Conservation (phyloP, 371 early-diverging fungal genomes). For the Mucor mucedo region DNA sequence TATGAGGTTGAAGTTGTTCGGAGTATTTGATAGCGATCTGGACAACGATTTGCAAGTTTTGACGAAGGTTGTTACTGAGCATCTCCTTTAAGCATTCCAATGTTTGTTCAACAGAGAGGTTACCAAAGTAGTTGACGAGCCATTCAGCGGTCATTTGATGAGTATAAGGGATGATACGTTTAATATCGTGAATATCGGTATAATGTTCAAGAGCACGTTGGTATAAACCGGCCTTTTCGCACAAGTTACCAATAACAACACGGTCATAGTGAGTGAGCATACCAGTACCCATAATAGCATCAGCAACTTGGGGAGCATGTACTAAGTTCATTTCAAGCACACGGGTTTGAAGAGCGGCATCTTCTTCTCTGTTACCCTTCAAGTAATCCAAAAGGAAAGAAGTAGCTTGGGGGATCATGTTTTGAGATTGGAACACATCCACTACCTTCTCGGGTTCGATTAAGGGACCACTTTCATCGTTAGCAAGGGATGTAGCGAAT, state of each 20-base stretch:
- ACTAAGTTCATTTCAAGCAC: constrained; percentile 97
- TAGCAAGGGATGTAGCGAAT: constrained; percentile 87
- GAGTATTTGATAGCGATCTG: constrained; percentile 97
- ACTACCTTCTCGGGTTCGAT: constrained; percentile 88
- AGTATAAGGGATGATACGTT: constrained; percentile 93
- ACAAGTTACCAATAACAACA: constrained; percentile 86
- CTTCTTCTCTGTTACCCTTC: constrained; percentile 88
- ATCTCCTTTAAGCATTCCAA: constrained; percentile 93
- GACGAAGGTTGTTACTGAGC: constrained; percentile 82
- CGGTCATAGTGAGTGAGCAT: constrained; percentile 96
- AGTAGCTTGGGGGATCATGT: constrained; percentile 95
- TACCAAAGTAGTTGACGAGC: constrained; percentile 92
- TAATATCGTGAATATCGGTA: constrained; percentile 94
- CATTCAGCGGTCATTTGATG: constrained; percentile 85
- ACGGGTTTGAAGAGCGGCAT: constrained; percentile 92
- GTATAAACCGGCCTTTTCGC: constrained; percentile 96
- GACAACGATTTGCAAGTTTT: constrained; percentile 94
- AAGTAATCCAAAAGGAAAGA: constrained; percentile 95
- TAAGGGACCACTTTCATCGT: constrained; percentile 84
- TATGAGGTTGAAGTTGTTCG: constrained; percentile 87
- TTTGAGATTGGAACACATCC: constrained; percentile 91
- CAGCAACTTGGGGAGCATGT: constrained; percentile 97
- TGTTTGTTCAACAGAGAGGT: constrained; percentile 91
- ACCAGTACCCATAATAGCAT: constrained; percentile 94
- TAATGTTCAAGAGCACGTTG: constrained; percentile 97